Base-by-base conservation (phyloP, 176 grass and related monocot genomes). In the Ananas comosus region DNA sequence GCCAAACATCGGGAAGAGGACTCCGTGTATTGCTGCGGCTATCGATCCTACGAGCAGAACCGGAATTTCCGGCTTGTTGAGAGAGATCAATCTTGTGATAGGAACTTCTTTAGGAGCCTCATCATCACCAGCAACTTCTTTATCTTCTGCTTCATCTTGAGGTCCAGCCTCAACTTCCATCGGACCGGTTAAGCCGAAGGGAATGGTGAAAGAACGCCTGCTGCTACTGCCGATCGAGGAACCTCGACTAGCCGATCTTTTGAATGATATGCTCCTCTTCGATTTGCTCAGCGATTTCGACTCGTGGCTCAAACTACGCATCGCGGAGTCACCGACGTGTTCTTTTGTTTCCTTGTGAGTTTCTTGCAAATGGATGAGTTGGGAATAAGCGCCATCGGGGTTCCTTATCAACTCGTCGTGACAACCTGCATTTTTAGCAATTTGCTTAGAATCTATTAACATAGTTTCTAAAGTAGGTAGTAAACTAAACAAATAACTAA, bases 11-110 rank as follows among this genome's bases (percentile, higher is more conserved):
- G 92, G 92, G 54, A 91, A 86, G 65, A 96, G 63, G 21, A 87
- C 66, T 76, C 88, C 92, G 73, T 91, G 89, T 72, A 83, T 69
- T 79, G 66, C 78, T 29, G 88, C 88, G 78, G 92, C 88, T 74
- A 96, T n/a, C 12, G 86, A 58, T 11, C 83, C 88, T 64, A 96
- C 72, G 27, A 96, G 4, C 76, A 96, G 63, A 71, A 96, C 28
- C 2, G 69, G 92, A 67, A 89, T 2, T 77, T 96, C 92, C 73
- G 88, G 92, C 69, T 91, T 96, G 70, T 96, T 91, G 50, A 96
- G 76, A 67, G 9, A 79, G 54, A 81, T 85, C 51, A 96, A 64
- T 21, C 88, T 80, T 73, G 78, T 75, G 18, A 91, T 27, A 42
- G 85, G 83, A 33, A 79, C 78, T 76, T 87, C 85, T 72, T 84